phyloP scores from a whole-genome alignment of 1,284 basidiomycete genomes.

The Xanthoconium separans region DNA sequence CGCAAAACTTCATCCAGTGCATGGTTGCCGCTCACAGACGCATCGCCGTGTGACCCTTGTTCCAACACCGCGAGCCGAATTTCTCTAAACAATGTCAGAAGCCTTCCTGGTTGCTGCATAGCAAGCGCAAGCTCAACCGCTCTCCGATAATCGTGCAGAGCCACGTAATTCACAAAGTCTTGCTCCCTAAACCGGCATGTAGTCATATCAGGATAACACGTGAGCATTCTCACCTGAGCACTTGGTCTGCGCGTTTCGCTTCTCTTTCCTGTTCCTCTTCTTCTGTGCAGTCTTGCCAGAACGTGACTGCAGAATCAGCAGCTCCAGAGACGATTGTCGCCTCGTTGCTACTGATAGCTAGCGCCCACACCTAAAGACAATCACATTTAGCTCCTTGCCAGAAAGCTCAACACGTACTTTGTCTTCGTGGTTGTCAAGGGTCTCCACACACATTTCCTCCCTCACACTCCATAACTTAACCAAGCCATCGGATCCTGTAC shows the following conservation, averaged over 20 bases:
- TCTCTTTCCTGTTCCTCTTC: conserved; percentile 76
- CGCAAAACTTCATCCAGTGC: conserved; percentile 83
- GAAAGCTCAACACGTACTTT: conserved; percentile 56
- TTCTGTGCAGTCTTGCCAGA: conserved; percentile 93
- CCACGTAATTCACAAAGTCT: conserved; percentile 90
- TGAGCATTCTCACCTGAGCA: conserved; percentile 65
- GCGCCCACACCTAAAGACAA: conserved; percentile 80
- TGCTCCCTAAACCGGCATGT: conserved; percentile 68
- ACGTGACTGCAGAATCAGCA: conserved; percentile 90
- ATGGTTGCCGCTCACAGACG: conserved; percentile 60
- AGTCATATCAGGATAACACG: conserved; percentile 5
- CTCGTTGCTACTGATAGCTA: conserved; percentile 79
- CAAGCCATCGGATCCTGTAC: conserved; percentile 89
- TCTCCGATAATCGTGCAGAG: conserved; percentile 85
- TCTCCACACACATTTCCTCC: conserved; percentile 84
- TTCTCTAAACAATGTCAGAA: conserved; percentile 79
- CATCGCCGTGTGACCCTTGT: conserved; percentile 1
- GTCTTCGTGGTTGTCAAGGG: conserved; percentile 95
- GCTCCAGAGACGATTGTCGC: conserved; percentile 86
- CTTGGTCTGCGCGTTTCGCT: conserved; percentile 64
- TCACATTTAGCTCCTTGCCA: conserved; percentile 1
- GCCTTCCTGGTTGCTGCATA: conserved; percentile 90
- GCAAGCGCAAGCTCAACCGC: conserved; percentile 90
- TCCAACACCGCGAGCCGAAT: conserved; percentile 43
- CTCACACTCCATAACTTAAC: conserved; percentile 95